These are phyloP conservation scores for Starmerella roubikii DNA, from an alignment of 805 yeast genomes.

Conservation along the genomic window DNA sequence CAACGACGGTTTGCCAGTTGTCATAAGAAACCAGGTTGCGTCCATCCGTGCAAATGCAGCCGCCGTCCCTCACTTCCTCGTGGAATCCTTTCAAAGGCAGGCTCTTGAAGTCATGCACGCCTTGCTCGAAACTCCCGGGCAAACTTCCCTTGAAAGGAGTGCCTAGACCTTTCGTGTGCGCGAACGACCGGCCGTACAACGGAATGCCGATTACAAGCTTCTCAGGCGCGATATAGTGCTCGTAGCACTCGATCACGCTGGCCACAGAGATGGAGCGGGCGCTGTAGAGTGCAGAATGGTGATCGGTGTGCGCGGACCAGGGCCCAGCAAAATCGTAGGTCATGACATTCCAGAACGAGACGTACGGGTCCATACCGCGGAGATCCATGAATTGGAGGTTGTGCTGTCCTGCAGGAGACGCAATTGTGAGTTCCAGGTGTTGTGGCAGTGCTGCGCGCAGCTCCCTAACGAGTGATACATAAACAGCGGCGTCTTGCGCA, in stretches of 20 bases:
- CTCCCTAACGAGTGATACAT: constrained; percentile 32
- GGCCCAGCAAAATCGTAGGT: constrained; percentile 76
- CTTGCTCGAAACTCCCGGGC: constrained; percentile 32
- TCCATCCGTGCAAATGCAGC: constrained; percentile 37
- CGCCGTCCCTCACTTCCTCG: constrained; percentile 38
- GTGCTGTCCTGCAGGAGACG: constrained; percentile 56
- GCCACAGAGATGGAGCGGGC: constrained; percentile 32
- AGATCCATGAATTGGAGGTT: constrained; percentile 35
- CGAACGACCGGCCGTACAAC: constrained; percentile 54
- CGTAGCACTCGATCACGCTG: constrained; percentile 35
- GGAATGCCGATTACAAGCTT: constrained; percentile 80
- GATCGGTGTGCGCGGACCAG: constrained; percentile 51
- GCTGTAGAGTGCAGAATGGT: constrained; percentile 54
- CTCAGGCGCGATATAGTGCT: constrained; percentile 29
- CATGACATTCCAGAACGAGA: constrained; percentile 77
- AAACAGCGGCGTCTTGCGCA: constrained; percentile 20
- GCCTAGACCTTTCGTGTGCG: constrained; percentile 33
- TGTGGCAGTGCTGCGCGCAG: constrained; percentile 31
- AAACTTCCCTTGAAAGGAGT: constrained; percentile 33
- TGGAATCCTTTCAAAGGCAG: constrained; percentile 35
- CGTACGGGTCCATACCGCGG: constrained; percentile 39
- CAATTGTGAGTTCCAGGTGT: constrained; percentile 45
- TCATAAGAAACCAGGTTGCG: constrained; percentile 50
- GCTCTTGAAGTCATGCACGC: constrained; percentile 41
- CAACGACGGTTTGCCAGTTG: constrained; percentile 36